A percentile compares a stretch with the other conserved stretches of the same genome.
Conservation (phyloP, 129 eudicot genomes). For the Sambucus nigra region DNA sequence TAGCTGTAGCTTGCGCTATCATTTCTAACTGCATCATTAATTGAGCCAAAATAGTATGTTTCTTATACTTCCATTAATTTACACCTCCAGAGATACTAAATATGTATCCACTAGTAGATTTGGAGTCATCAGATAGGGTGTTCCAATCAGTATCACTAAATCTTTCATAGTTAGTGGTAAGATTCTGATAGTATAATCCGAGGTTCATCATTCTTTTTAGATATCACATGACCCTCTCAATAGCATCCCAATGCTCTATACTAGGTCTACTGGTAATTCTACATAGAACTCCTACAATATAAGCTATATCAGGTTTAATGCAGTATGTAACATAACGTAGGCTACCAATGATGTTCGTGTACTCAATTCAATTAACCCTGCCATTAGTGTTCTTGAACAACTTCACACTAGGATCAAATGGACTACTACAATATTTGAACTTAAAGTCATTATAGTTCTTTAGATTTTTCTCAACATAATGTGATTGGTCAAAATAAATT, state of each 20-base stretch:
- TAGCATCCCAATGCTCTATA: neutral
- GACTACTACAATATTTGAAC: neutral
- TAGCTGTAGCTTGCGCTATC: neutral
- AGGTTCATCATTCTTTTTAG: neutral
- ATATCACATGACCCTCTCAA: neutral
- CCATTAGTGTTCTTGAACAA: neutral
- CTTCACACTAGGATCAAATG: neutral
- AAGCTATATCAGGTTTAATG: constrained; percentile 6
- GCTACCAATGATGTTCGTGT: constrained; percentile 6
- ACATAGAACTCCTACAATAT: neutral
- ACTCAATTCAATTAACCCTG: neutral
- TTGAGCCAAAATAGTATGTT: constrained; percentile 1
- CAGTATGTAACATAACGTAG: constrained; percentile 7
- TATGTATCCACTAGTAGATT: neutral
- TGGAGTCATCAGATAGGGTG: neutral
- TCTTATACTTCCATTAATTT: neutral
- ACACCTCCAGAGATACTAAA: constrained; percentile 4
- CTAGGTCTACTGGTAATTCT: neutral
- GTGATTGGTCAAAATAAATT: constrained; percentile 6
- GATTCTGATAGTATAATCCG: constrained; percentile 2
- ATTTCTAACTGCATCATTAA: neutral
- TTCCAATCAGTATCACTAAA: constrained; percentile 8
- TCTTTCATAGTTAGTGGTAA: neutral
- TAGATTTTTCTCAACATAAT: neutral
- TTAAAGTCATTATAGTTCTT: neutral